These are phyloP conservation scores for Septoria linicola DNA, from an alignment of 2,329 filamentous ascomycete species.

Conservation along the genomic window DNA sequence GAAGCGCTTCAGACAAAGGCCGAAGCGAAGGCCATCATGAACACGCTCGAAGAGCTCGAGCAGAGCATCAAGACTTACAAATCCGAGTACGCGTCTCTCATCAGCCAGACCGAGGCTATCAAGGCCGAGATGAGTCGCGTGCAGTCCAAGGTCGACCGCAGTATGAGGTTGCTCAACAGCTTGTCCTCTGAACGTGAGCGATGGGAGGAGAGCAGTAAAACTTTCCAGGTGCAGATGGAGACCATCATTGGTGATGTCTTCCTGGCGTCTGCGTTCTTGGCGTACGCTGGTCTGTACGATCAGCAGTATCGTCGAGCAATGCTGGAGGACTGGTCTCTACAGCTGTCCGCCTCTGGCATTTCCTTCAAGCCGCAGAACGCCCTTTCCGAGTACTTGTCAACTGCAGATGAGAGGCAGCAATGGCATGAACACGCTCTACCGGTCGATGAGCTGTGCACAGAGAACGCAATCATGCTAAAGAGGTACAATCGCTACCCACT, in stretches of 20 bases:
- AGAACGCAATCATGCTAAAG: constrained; percentile 96
- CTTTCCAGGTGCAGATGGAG: constrained; percentile 95
- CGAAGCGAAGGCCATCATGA: constrained; percentile 85
- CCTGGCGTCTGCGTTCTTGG: constrained; percentile 93
- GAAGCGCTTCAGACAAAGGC: constrained; percentile 89
- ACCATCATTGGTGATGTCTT: constrained; percentile 95
- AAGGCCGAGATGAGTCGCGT: constrained; percentile 95
- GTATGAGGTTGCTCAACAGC: constrained; percentile 89
- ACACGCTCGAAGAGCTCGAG: constrained; percentile 80
- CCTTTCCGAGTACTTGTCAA: constrained; percentile 93
- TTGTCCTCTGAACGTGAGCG: constrained; percentile 87
- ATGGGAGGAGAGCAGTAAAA: constrained; percentile 97
- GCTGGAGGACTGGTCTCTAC: constrained; percentile 96
- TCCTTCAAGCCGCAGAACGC: constrained; percentile 91
- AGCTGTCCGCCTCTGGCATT: constrained; percentile 89
- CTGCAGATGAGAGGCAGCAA: constrained; percentile 86
- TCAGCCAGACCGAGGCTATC: constrained; percentile 96
- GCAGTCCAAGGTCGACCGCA: constrained; percentile 96
- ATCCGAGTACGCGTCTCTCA: constrained; percentile 89
- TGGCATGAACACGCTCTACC: constrained; percentile 95
- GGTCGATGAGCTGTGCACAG: constrained; percentile 95
- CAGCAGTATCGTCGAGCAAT: constrained; percentile 97
- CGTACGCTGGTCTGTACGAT: constrained; percentile 95
- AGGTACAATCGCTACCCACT: constrained; percentile 97
- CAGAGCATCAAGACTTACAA: constrained; percentile 93